These are phyloP conservation scores for Hemerocallis citrina DNA, from an alignment of 106 monocot genomes.

Conservation along the genomic window DNA sequence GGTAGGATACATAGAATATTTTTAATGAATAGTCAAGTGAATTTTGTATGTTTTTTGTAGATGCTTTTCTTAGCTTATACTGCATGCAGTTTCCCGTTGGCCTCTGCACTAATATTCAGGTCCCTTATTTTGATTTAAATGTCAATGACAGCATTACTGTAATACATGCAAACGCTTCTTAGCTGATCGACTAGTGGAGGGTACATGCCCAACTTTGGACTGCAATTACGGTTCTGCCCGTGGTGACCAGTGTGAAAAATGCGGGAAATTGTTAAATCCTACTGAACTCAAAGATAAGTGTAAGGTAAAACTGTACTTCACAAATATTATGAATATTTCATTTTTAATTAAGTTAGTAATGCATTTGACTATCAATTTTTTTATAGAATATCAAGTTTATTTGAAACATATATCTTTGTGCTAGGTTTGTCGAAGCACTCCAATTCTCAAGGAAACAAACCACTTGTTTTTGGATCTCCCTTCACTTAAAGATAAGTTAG, in stretches of 20 bases:
- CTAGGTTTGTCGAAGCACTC: conserved; percentile 75
- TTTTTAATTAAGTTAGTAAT: background rate
- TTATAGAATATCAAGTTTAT: background rate
- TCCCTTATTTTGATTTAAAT: conserved; percentile 1
- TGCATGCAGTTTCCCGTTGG: background rate
- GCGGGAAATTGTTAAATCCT: conserved; percentile 87
- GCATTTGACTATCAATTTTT: background rate
- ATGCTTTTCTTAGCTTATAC: too few relatives aligned
- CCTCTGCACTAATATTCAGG: background rate
- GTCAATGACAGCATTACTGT: conserved; percentile 67
- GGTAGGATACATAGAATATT: too few relatives aligned
- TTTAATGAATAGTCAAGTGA: too few relatives aligned
- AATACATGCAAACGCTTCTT: conserved; percentile 75
- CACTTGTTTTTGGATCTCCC: conserved; percentile 95
- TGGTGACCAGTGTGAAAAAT: conserved; percentile 96
- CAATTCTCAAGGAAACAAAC: conserved; percentile 76
- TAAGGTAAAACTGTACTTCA: conserved; percentile 44
- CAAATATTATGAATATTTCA: background rate
- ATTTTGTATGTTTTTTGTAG: too few relatives aligned
- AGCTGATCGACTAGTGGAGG: conserved; percentile 93
- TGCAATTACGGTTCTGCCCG: conserved; percentile 81
- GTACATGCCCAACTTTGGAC: conserved; percentile 61
- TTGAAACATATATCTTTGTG: background rate
- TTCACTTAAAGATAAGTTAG: conserved; percentile 51
- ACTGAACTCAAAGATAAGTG: conserved; percentile 85